phyloP scores from a whole-genome alignment of 2,329 filamentous ascomycete genomes.

The Talaromyces sp. region DNA sequence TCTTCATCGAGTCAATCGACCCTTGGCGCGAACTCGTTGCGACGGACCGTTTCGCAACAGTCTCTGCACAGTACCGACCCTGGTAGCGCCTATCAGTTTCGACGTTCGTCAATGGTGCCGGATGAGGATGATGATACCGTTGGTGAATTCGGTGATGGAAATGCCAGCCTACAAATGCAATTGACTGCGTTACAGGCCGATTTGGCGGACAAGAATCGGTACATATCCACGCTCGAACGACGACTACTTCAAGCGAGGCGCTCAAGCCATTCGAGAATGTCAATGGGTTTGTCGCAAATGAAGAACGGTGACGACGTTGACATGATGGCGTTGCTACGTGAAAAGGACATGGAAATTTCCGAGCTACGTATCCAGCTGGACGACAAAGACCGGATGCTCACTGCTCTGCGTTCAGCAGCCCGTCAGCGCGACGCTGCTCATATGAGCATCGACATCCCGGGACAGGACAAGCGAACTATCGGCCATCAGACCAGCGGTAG shows the following conservation, averaged over 20 bases:
- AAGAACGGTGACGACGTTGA: conserved; percentile 72
- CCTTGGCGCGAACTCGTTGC: conserved; percentile 51
- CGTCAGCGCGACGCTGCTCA: conserved; percentile 82
- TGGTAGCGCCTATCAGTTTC: conserved; percentile 15
- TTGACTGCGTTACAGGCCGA: conserved; percentile 92
- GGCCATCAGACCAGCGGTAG: conserved; percentile 31
- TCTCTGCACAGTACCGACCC: conserved; percentile 52
- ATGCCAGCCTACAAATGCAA: conserved; percentile 76
- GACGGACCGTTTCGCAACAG: conserved; percentile 65
- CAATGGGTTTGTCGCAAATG: conserved; percentile 63
- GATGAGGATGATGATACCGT: conserved; percentile 64
- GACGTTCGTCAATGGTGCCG: conserved; percentile 35
- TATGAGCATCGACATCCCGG: conserved; percentile 41
- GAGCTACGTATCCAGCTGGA: conserved; percentile 86
- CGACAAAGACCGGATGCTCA: conserved; percentile 91
- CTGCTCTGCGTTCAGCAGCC: conserved; percentile 78
- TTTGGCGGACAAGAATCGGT: conserved; percentile 92
- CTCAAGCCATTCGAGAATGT: conserved; percentile 84
- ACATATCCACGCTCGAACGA: conserved; percentile 91
- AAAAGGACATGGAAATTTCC: conserved; percentile 89
- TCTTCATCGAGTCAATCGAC: conserved; percentile 68
- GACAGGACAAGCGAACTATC: conserved; percentile 31
- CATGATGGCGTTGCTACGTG: conserved; percentile 67
- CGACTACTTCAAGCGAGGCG: conserved; percentile 83
- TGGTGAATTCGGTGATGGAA: conserved; percentile 83